Base-by-base conservation (phyloP, 768 basidiomycete species). In the Termitomyces heimii region DNA sequence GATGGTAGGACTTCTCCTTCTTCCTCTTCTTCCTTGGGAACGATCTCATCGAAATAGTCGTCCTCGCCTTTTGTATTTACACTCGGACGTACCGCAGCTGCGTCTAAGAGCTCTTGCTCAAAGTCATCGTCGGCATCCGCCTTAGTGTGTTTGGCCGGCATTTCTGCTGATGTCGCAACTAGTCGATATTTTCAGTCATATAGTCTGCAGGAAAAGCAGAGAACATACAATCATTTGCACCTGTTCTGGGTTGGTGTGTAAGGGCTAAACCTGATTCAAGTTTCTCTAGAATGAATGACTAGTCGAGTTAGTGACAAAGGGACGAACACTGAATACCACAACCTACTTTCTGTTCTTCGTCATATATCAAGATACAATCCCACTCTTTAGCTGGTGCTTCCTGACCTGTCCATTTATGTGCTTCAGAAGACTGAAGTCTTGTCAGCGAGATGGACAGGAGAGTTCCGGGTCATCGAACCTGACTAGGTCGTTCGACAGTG, bases 291-390 rank as follows among this genome's bases (percentile, higher is more conserved):
- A 83, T 86, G 63, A 84, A 88, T 53, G 77, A 79, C 88, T 91
- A 63, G 10, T 50, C 55, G 60, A n/a, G 62, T 10, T 60, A 68
- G 26, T 20, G 57, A 31, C 59, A 57, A 49, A 35, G 32, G 24
- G n/a, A 20, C n/a, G 13, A 29, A 20, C 26, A 20, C 26, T 12
- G 37, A 52, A 20, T 40, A 13, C 37, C 37, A 29, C 13, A 29
- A 73, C 82, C 67, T 66, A 88, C 89, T 61, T 82, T 82, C 48
- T 80, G 75, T 54, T 83, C 86, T 65, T 89, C 88, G 66, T 93
- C 89, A 63, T 85, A 92, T 45, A 92, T 86, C 40, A 93, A 75
- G 7, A 92, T 82, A 61, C 90, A 93, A 51, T 91, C 88, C 62
- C 77, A 77, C 46, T 90, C 87, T 66, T 83, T 87, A 7, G 85